A percentile compares a stretch with the other conserved stretches of the same genome.
Conservation (phyloP, 495 filamentous ascomycete species). For the Lichina pygmaea region DNA sequence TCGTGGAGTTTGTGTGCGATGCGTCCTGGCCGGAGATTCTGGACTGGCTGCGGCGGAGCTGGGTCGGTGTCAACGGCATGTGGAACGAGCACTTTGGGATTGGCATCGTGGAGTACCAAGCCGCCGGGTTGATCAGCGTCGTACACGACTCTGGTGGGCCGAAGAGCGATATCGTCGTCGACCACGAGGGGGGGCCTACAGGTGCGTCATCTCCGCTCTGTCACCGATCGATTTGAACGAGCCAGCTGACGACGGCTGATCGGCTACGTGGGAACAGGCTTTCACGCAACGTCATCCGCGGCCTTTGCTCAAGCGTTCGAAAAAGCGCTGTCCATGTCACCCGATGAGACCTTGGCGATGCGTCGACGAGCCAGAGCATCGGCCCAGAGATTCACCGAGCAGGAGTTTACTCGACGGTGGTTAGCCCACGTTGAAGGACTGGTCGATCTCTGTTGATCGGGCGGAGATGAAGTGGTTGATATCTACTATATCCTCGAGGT, state of each 20-base stretch:
- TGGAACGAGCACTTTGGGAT: conserved; percentile 99
- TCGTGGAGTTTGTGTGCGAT: conserved; percentile 67
- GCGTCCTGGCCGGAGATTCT: conserved; percentile 69
- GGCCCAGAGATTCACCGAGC: conserved; percentile 64
- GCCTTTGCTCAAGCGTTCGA: conserved; percentile 62
- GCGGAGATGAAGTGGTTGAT: too few relatives aligned
- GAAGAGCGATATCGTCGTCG: conserved; percentile 71
- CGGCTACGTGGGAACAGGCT: conserved; percentile 24
- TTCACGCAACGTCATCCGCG: conserved; percentile 45
- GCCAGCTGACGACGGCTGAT: neutral
- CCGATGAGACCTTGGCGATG: conserved; percentile 41
- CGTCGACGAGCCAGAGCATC: conserved; percentile 45
- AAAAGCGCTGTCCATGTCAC: conserved; percentile 38
- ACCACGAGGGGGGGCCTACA: conserved; percentile 47
- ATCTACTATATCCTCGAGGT: too few relatives aligned
- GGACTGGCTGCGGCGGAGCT: conserved; percentile 41
- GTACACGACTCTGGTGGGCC: conserved; percentile 84
- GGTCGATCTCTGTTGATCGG: conserved; percentile 12
- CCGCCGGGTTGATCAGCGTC: conserved; percentile 71
- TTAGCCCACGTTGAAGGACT: conserved; percentile 39
- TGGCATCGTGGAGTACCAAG: conserved; percentile 93
- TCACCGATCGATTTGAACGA: neutral
- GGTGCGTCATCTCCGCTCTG: conserved; percentile 13
- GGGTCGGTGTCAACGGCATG: conserved; percentile 86
- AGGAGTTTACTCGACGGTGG: conserved; percentile 59